Evolutionary conservation across 2,329 filamentous ascomycete species (phyloP).

Genomic region (Fusarium buharicum): DNA sequence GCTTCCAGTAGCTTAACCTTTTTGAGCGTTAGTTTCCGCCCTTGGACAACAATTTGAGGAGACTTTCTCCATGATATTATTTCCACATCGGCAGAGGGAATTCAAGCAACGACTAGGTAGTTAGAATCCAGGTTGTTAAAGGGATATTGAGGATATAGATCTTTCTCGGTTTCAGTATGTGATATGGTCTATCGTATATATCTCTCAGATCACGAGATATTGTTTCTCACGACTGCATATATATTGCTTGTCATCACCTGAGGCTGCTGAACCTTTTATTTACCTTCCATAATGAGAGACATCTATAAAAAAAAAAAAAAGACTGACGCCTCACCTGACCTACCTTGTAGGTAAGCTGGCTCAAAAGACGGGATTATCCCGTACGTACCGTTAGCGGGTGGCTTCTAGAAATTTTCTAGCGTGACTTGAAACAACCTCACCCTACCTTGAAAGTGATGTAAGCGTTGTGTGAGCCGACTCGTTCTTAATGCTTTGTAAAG

Average conservation of each 20-base stretch:
- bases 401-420: slow-evolving; percentile 47
- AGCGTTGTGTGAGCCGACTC: slow-evolving; percentile 7
- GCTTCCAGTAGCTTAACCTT: slow-evolving; percentile 25
- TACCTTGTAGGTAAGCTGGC: slow-evolving; percentile 23
- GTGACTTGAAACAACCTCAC: slow-evolving; percentile 38
- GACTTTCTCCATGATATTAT: slow-evolving; percentile 6
- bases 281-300: slow-evolving; percentile 15
- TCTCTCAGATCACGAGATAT: not conserved
- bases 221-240: too few relatives aligned
- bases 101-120: not conserved
- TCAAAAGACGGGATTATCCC: slow-evolving; percentile 16
- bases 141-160: too few relatives aligned
- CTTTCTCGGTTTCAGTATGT: too few relatives aligned
- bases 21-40: slow-evolving; percentile 35
- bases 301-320: slow-evolving; percentile 3
- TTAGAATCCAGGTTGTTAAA: not conserved
- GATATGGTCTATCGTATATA: not conserved
- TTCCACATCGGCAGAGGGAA: not conserved
- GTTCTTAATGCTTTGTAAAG: slow-evolving; percentile 3
- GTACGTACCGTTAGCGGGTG: slow-evolving; percentile 18
- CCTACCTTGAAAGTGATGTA: slow-evolving; percentile 28
- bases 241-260: not conserved
- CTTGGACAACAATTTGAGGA: slow-evolving; percentile 32
- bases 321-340: slow-evolving; percentile 41
- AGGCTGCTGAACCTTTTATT: slow-evolving; percentile 15